Percentiles rank a stretch among this genome's conserved stretches.
Evolutionary conservation across 495 filamentous ascomycete genomes (phyloP).

Genomic region (Mytilinidion resinicola): DNA sequence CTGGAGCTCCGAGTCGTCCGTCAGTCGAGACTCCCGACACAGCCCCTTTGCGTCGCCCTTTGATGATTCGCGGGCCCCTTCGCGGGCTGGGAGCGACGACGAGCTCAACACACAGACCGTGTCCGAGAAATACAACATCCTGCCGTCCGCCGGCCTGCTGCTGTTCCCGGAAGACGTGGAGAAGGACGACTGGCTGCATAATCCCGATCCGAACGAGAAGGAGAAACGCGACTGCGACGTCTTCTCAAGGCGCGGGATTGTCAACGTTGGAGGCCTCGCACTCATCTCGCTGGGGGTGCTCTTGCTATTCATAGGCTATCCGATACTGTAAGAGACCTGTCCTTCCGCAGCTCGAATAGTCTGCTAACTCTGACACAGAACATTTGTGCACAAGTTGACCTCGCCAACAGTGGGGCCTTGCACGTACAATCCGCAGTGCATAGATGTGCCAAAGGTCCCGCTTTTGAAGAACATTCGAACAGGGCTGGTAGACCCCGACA

Average conservation of each 20-base stretch:
- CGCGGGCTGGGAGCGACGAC: constrained; percentile 58
- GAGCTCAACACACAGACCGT: constrained; percentile 71
- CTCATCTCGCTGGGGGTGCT: constrained; percentile 59
- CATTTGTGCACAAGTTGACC: constrained; percentile 47
- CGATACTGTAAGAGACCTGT: constrained; percentile 50
- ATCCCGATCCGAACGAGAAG: constrained; percentile 60
- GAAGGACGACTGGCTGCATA: constrained; percentile 72
- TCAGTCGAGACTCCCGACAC: constrained; percentile 48
- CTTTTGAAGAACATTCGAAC: constrained; percentile 55
- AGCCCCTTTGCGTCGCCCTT: constrained; percentile 49
- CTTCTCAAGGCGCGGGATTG: constrained; percentile 57
- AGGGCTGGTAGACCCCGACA: constrained; percentile 66
- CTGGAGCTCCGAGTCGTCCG: constrained; percentile 51
- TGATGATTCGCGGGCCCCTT: constrained; percentile 56
- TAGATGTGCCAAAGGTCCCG: constrained; percentile 51
- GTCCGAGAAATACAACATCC: constrained; percentile 71
- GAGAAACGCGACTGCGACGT: constrained; percentile 61
- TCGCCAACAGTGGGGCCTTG: constrained; percentile 31
- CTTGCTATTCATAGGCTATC: constrained; percentile 66
- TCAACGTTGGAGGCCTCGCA: constrained; percentile 61
- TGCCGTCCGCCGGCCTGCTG: constrained; percentile 62
- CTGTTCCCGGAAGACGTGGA: constrained; percentile 72
- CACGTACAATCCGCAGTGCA: constrained; percentile 47
- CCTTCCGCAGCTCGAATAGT: not conserved
- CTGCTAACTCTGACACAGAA: constrained; percentile 36